Evolutionary conservation across 345 rosid genomes (phyloP).

Genomic region (Durio zibethinus): DNA sequence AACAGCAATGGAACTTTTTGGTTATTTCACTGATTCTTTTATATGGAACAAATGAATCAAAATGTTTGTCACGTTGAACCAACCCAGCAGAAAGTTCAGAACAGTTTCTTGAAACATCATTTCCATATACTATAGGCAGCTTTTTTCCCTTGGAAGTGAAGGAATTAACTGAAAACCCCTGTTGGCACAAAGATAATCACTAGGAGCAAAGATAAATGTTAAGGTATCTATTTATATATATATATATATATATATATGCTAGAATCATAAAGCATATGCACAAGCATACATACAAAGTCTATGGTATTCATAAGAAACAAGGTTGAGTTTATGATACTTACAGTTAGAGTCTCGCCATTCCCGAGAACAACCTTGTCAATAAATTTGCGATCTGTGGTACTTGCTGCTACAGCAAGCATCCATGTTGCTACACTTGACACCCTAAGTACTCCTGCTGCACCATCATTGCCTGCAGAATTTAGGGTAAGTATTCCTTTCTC

Average conservation of each 20-base stretch:
- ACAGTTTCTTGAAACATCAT: constrained; percentile 4
- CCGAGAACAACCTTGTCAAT: constrained; percentile 51
- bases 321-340: constrained; percentile 18
- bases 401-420: constrained; percentile 78
- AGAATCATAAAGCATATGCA: too few species aligned
- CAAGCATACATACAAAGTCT: too few species aligned
- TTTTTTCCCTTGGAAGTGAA: constrained; percentile 36
- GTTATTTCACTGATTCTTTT: too few species aligned
- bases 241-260: too few species aligned
- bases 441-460: constrained; percentile 17
- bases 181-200: not conserved
- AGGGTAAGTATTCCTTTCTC: constrained; percentile 38
- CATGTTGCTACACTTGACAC: constrained; percentile 76
- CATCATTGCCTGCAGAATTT: constrained; percentile 31
- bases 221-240: too few species aligned
- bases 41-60: not conserved
- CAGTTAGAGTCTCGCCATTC: constrained; percentile 38
- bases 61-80: not conserved
- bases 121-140: constrained; percentile 42
- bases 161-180: constrained; percentile 47
- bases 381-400: constrained; percentile 55
- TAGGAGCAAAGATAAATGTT: too few species aligned
- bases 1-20: too few species aligned
- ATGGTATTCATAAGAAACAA: not conserved
- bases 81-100: not conserved